Evolutionary conservation across 2,329 filamentous ascomycete genomes (phyloP).

Genomic region (Arthrobotrys megalospora): DNA sequence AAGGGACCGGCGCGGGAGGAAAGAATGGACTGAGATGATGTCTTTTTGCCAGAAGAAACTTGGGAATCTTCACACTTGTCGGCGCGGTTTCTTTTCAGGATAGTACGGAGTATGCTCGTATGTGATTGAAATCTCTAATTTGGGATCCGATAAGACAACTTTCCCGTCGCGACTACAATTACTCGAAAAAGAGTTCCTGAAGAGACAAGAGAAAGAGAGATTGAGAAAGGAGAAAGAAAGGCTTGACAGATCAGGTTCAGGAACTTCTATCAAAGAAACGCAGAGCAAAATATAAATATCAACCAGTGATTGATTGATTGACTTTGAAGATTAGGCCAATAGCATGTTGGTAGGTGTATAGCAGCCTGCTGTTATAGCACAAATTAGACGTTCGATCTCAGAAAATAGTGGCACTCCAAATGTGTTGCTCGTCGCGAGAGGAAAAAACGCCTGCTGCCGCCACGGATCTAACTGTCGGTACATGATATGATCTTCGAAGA

Average conservation of each 20-base stretch:
- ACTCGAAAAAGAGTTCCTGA: slow-evolving; percentile 38
- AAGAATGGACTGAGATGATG: slow-evolving; percentile 51
- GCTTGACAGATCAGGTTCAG: neutral
- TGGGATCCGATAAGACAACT: slow-evolving; percentile 52
- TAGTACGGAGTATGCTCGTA: slow-evolving; percentile 5
- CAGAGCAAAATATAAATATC: slow-evolving; percentile 24
- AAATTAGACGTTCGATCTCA: slow-evolving; percentile 51
- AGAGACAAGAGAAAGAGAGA: slow-evolving; percentile 28
- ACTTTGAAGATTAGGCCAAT: slow-evolving; percentile 44
- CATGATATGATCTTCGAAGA: slow-evolving; percentile 47
- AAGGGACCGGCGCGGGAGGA: slow-evolving; percentile 51
- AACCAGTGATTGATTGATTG: slow-evolving; percentile 28
- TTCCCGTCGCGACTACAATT: slow-evolving; percentile 51
- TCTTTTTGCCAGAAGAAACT: slow-evolving; percentile 33
- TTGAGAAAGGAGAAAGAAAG: slow-evolving; percentile 17
- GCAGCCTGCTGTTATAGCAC: slow-evolving; percentile 45
- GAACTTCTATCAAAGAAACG: slow-evolving; percentile 16
- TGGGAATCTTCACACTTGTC: slow-evolving; percentile 34
- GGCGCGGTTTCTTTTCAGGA: slow-evolving; percentile 58
- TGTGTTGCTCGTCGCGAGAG: slow-evolving; percentile 60
- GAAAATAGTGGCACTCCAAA: slow-evolving; percentile 32
- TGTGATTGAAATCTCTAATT: slow-evolving; percentile 34
- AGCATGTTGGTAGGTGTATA: slow-evolving; percentile 52
- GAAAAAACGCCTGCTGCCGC: slow-evolving; percentile 35
- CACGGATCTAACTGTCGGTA: slow-evolving; percentile 58